Conservation (phyloP, 495 filamentous ascomycete species). For the Hypoxylon crocopeplum region DNA sequence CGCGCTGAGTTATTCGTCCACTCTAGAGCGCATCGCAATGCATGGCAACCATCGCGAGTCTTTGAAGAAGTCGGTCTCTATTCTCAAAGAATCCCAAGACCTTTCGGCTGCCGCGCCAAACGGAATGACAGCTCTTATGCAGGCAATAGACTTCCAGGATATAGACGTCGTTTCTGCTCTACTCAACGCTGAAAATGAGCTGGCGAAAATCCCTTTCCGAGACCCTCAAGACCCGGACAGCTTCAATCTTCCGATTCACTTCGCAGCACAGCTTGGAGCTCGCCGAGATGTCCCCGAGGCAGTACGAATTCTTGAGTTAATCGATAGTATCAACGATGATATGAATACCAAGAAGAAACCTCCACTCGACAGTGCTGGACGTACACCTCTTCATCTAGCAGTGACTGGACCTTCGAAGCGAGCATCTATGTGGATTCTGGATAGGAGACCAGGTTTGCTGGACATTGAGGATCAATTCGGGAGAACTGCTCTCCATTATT, state of each 20-base stretch:
- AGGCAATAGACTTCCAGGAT: constrained; percentile 40
- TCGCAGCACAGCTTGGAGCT: constrained; percentile 35
- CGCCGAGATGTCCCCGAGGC: constrained; percentile 30
- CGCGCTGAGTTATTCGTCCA: constrained; percentile 28
- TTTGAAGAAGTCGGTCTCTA: constrained; percentile 7
- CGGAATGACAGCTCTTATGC: constrained; percentile 34
- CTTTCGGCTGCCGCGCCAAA: constrained; percentile 21
- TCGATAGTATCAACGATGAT: constrained; percentile 22
- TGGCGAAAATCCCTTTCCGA: constrained; percentile 12
- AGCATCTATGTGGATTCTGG: constrained; percentile 30
- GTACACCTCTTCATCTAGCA: constrained; percentile 28
- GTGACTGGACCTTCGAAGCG: constrained; percentile 28
- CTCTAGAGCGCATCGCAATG: constrained; percentile 34
- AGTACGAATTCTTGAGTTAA: constrained; percentile 23
- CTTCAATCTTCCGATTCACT: constrained; percentile 35
- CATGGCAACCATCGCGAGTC: constrained; percentile 18
- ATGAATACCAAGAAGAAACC: background rate
- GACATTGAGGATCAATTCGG: constrained; percentile 24
- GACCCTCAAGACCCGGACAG: constrained; percentile 13
- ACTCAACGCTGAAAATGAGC: constrained; percentile 5
- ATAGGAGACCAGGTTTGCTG: constrained; percentile 11
- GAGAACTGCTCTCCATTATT: constrained; percentile 31
- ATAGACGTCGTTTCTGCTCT: constrained; percentile 23
- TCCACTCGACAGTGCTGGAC: constrained; percentile 2
- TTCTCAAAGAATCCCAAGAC: constrained; percentile 1